These are phyloP conservation scores for Microascus cirrosus DNA, from an alignment of 2,329 filamentous ascomycete genomes.

Conservation along the genomic window DNA sequence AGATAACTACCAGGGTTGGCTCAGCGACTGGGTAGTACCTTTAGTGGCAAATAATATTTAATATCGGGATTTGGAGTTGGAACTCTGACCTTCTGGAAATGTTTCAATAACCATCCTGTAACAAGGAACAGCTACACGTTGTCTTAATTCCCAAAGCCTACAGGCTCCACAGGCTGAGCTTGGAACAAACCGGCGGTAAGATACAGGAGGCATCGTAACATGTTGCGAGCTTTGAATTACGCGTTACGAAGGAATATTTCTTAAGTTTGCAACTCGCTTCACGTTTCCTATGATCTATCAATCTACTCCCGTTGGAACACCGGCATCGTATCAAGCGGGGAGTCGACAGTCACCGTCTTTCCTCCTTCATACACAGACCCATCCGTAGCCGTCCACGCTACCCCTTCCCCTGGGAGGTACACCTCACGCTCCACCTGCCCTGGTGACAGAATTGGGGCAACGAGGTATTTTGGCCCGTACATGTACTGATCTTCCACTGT, in stretches of 20 bases:
- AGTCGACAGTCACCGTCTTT: conserved; percentile 7
- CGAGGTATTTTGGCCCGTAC: conserved; percentile 49
- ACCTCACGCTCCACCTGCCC: conserved; percentile 30
- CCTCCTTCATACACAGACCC: conserved; percentile 7
- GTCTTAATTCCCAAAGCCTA: no score
- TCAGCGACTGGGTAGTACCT: background rate
- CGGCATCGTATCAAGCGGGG: conserved; percentile 9
- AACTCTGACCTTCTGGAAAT: no score
- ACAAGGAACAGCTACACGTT: no score
- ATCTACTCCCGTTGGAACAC: conserved; percentile 6
- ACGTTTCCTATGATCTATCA: no score
- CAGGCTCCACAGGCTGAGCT: no score
- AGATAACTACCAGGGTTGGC: background rate
- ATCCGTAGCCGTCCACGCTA: conserved; percentile 10
- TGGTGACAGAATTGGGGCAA: conserved; percentile 42
- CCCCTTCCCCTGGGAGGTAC: conserved; percentile 35
- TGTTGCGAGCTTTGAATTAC: no score
- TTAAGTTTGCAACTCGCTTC: no score
- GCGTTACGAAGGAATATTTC: no score
- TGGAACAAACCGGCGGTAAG: no score
- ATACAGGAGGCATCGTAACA: no score
- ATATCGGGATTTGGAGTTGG: no score
- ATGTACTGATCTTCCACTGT: conserved; percentile 50
- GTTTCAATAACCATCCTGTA: no score
- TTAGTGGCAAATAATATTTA: background rate